Conservation (phyloP, 2,329 filamentous ascomycete genomes). For the Botrytis byssoidea region DNA sequence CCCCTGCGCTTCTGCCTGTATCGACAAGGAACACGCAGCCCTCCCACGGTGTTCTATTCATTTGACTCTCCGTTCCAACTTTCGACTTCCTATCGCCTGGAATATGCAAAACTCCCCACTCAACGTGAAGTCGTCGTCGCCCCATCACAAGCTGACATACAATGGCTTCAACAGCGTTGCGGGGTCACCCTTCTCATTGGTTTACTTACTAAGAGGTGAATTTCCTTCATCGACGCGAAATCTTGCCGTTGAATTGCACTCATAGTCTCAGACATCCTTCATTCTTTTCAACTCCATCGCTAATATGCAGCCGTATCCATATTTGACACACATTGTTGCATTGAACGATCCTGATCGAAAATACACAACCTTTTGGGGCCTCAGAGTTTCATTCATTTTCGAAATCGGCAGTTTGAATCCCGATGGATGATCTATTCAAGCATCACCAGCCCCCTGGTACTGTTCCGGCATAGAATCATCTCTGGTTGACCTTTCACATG, state of each 20-base stretch:
- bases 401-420: constrained; percentile 13
- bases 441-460: not conserved
- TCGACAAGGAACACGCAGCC: not conserved
- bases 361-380: not conserved
- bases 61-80: not conserved
- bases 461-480: not conserved
- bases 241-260: not conserved
- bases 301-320: not conserved
- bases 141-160: not conserved
- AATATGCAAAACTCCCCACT: constrained; percentile 3
- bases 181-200: not conserved
- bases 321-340: constrained; percentile 4
- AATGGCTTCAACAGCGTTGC: constrained; percentile 10
- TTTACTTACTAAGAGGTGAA: not conserved
- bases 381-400: not conserved
- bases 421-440: not conserved
- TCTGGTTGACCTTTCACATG: constrained; percentile 8
- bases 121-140: not conserved
- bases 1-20: not conserved
- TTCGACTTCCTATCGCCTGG: not conserved
- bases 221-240: not conserved
- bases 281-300: not conserved
- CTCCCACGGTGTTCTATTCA: not conserved
- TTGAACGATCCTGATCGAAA: not conserved
- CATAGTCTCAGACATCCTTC: constrained; percentile 1